These are phyloP conservation scores for Claviceps sp. DNA, from an alignment of 2,329 filamentous ascomycete species.

Conservation along the genomic window DNA sequence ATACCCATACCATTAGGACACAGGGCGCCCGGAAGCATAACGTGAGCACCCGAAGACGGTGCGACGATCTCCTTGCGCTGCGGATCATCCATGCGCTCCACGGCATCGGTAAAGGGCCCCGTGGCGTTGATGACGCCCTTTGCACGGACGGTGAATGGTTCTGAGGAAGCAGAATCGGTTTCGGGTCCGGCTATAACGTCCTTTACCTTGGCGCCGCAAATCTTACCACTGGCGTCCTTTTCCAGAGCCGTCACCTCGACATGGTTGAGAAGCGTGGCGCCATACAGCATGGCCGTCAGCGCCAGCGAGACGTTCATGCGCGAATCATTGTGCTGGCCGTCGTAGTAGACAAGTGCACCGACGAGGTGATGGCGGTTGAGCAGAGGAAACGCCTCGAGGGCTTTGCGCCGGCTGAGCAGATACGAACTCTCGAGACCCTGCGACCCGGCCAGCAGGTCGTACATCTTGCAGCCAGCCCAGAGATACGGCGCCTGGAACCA, in stretches of 20 bases:
- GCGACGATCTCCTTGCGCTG: conserved; percentile 59
- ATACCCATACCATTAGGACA: conserved; percentile 71
- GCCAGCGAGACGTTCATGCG: conserved; percentile 78
- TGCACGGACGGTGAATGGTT: conserved; percentile 54
- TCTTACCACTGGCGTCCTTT: conserved; percentile 55
- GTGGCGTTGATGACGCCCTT: conserved; percentile 78
- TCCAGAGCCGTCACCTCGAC: conserved; percentile 62
- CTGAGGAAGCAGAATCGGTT: conserved; percentile 23
- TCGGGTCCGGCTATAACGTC: conserved; percentile 47
- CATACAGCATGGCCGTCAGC: conserved; percentile 68
- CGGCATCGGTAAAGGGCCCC: conserved; percentile 66
- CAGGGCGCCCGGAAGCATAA: conserved; percentile 68
- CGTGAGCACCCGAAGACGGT: conserved; percentile 69
- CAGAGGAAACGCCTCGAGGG: conserved; percentile 66
- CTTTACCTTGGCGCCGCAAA: conserved; percentile 48
- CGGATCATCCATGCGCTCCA: conserved; percentile 69
- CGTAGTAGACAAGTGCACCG: conserved; percentile 74
- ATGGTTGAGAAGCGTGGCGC: conserved; percentile 69
- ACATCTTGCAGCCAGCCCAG: conserved; percentile 60
- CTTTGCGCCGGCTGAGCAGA: conserved; percentile 65
- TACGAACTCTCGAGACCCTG: conserved; percentile 78
- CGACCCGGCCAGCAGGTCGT: conserved; percentile 68
- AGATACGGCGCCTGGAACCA: conserved; percentile 76
- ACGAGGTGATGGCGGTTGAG: conserved; percentile 60
- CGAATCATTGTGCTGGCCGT: conserved; percentile 78